Base-by-base conservation (phyloP, 495 filamentous ascomycete genomes). In the Penicillium roqueforti region DNA sequence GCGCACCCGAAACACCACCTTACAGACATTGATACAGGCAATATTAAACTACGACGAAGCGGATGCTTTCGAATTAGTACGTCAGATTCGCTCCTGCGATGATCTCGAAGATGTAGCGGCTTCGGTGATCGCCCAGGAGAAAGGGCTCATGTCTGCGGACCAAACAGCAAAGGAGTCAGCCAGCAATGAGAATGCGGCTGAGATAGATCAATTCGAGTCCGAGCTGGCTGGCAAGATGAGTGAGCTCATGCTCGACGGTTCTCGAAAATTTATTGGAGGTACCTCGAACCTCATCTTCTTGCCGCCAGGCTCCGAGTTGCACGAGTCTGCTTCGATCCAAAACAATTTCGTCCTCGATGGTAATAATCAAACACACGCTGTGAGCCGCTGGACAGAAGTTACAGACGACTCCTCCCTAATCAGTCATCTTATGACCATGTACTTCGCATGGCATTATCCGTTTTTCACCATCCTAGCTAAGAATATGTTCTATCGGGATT, bases 381-480 rank as follows among this genome's bases (percentile, higher is more conserved):
- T 92, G 23, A 83, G 80, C 10, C 89, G 85, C 47, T 98, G 93
- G 93, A 96, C 93, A 3, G 77, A 75, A 32, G 92, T 96, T 19
- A 96, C 92, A 8, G 76, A 82, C 39, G 87, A 97, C 66, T 71
- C 84, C 16, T 82, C 85, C 16, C 74, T 96, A 9, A 82, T 97
- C 56, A 80, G 82, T 13, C 95, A 97, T 73, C 81, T 98, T 10
- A 81, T 98, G 60, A 92, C 88, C 53, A 92, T 97, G 89, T 98
- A 98, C 71, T 97, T 97, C 71, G 87, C 86, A 26, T 98, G 93
- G 91, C 93, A 98, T 61, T 98, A 97, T 67, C 87, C 92, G 10
- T 97, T 91, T 69, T 98, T 98, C 72, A 92, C 90, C 10, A 92
- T 88, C 0, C 80, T 97, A 6, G 92, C 92, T n/a, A 95, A 88